These are phyloP conservation scores for Peronospora farinosa DNA, from an alignment of 352 stramenopile genomes.

Conservation along the genomic window DNA sequence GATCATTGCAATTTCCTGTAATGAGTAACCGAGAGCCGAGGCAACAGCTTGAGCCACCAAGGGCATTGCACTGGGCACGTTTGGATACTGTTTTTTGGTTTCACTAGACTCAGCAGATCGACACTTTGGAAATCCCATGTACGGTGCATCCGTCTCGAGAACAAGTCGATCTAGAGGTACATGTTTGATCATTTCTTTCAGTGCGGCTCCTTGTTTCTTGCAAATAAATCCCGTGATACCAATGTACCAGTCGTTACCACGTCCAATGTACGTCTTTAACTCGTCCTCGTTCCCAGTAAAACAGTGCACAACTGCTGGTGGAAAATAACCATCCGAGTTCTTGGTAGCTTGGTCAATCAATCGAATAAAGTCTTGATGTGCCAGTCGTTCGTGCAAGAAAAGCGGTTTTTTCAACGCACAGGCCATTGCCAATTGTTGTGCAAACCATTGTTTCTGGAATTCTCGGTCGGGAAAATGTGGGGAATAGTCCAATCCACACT, in stretches of 20 bases:
- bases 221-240: constrained; percentile 88
- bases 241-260: constrained; percentile 79
- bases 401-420: constrained; percentile 63
- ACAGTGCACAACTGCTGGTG: constrained; percentile 83
- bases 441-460: constrained; percentile 63
- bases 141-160: constrained; percentile 90
- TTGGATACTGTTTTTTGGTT: constrained; percentile 69
- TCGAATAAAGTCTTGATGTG: constrained; percentile 65
- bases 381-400: constrained; percentile 79
- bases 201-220: constrained; percentile 56
- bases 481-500: constrained; percentile 80
- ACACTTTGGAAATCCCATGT: constrained; percentile 83
- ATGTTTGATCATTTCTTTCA: constrained; percentile 49
- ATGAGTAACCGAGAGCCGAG: constrained; percentile 32
- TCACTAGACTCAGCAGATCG: constrained; percentile 31
- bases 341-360: constrained; percentile 52
- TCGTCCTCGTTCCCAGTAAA: constrained; percentile 82
- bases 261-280: constrained; percentile 61
- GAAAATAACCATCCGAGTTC: constrained; percentile 36
- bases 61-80: constrained; percentile 65
- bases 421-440: constrained; percentile 53
- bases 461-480: constrained; percentile 41
- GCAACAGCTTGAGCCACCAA: constrained; percentile 54
- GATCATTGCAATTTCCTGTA: constrained; percentile 50
- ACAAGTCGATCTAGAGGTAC: constrained; percentile 80